These are phyloP conservation scores for Penstemon newberryi DNA, from an alignment of 257 asterid genomes.

Conservation along the genomic window DNA sequence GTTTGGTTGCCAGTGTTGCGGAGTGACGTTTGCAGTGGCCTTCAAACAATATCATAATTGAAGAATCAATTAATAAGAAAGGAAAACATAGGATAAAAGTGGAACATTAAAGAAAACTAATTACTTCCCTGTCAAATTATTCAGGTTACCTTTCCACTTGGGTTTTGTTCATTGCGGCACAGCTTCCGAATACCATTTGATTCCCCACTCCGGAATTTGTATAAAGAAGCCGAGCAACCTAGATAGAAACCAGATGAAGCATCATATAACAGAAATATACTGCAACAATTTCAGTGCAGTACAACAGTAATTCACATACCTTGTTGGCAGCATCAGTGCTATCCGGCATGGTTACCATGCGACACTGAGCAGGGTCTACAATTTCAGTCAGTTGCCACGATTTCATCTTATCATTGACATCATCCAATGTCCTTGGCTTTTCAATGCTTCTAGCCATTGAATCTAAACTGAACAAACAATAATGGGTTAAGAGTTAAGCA, in stretches of 20 bases:
- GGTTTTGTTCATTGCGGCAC: constrained; percentile 88
- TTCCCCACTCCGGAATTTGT: constrained; percentile 71
- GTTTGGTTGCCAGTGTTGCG: constrained; percentile 54
- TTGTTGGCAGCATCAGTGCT: constrained; percentile 69
- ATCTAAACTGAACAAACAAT: constrained; percentile 37
- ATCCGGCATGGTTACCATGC: constrained; percentile 87
- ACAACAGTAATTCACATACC: constrained; percentile 41
- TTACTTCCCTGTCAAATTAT: neutral
- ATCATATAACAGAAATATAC: constrained; percentile 23
- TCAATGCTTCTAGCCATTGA: constrained; percentile 76
- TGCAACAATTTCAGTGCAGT: neutral
- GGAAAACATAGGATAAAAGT: neutral
- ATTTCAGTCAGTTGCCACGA: constrained; percentile 91
- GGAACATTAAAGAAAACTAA: neutral
- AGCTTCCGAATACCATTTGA: constrained; percentile 86
- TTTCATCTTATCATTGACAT: constrained; percentile 65
- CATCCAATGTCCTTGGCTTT: constrained; percentile 76
- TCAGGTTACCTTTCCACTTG: constrained; percentile 70
- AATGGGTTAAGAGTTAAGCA: neutral
- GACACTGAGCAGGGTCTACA: constrained; percentile 79
- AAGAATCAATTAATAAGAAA: constrained; percentile 24
- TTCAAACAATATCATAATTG: constrained; percentile 30
- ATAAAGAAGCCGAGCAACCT: constrained; percentile 97
- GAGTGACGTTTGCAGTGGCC: constrained; percentile 56
- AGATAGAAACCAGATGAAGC: constrained; percentile 28